A percentile compares a stretch with the other conserved stretches of the same genome.
Evolutionary conservation across 352 stramenopile species (phyloP).

Genomic region (Poterioochromonas sp.): DNA sequence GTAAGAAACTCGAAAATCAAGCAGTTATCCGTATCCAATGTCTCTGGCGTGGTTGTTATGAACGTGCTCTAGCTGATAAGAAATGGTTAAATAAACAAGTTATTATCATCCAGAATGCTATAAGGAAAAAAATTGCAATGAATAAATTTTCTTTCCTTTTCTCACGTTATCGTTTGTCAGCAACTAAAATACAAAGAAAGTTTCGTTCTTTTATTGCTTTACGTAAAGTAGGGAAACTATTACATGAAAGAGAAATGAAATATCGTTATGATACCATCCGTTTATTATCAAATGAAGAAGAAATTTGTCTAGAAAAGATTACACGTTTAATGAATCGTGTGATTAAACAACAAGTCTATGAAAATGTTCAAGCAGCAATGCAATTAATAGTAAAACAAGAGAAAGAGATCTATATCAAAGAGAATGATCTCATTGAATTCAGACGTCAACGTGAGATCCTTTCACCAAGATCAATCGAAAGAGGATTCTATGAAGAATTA

Average conservation of each 20-base stretch:
- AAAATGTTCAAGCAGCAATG: background rate
- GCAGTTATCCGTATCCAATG: conserved; percentile 18
- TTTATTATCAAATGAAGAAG: conserved; percentile 22
- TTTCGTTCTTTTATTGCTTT: background rate
- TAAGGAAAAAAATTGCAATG: background rate
- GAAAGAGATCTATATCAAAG: background rate
- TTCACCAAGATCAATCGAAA: background rate
- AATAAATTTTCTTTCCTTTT: background rate
- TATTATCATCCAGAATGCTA: conserved; percentile 5
- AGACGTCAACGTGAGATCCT: conserved; percentile 12
- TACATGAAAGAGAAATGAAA: conserved; percentile 20
- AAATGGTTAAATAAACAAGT: conserved; percentile 9
- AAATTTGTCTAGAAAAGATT: conserved; percentile 6
- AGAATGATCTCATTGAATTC: conserved; percentile 27
- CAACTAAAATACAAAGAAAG: conserved; percentile 5
- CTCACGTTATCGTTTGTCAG: background rate
- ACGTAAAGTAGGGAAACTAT: background rate
- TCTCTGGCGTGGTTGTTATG: conserved; percentile 13
- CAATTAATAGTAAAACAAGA: background rate
- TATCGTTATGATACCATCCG: background rate
- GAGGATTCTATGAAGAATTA: conserved; percentile 16
- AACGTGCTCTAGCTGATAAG: background rate
- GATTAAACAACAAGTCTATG: background rate
- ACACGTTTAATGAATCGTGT: background rate
- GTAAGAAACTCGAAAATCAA: background rate